phyloP scores from a whole-genome alignment of 2,329 filamentous ascomycete species.

The Clonostachys rhizophaga region DNA sequence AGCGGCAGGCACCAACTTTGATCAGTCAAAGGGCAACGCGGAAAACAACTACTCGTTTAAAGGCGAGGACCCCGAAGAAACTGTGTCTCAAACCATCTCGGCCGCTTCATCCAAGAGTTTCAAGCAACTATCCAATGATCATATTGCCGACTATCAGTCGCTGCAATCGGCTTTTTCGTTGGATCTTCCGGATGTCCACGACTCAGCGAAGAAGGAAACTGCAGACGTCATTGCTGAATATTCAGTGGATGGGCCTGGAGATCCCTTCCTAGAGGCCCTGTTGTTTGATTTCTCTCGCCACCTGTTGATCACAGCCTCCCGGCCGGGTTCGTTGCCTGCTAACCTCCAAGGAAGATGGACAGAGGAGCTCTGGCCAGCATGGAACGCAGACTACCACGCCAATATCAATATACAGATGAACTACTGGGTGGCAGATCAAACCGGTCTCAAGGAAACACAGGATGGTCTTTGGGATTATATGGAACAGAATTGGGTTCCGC shows the following conservation, averaged over 20 bases:
- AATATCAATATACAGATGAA: slow-evolving; percentile 62
- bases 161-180: slow-evolving; percentile 33
- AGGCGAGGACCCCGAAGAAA: slow-evolving; percentile 34
- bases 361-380: slow-evolving; percentile 25
- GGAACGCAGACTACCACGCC: slow-evolving; percentile 51
- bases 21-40: slow-evolving; percentile 39
- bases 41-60: slow-evolving; percentile 38
- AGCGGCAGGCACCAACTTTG: slow-evolving; percentile 41
- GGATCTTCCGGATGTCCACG: slow-evolving; percentile 34
- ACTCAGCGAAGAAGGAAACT: slow-evolving; percentile 32
- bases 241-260: slow-evolving; percentile 21
- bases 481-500: slow-evolving; percentile 44
- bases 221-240: slow-evolving; percentile 29
- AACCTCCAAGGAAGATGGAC: slow-evolving; percentile 55
- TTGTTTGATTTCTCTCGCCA: slow-evolving; percentile 50
- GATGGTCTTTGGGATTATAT: slow-evolving; percentile 47
- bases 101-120: slow-evolving; percentile 24
- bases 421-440: slow-evolving; percentile 50
- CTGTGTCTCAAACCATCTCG: slow-evolving; percentile 24
- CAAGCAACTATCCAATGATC: slow-evolving; percentile 19
- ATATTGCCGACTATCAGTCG: slow-evolving; percentile 33
- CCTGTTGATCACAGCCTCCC: slow-evolving; percentile 48
- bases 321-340: slow-evolving; percentile 43
- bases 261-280: slow-evolving; percentile 47
- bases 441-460: slow-evolving; percentile 39